Evolutionary conservation across 108 stramenopile species (phyloP), one percentile per base, ranked within the genome.

Genomic region (Stephanodiscus minutulus): DNA sequence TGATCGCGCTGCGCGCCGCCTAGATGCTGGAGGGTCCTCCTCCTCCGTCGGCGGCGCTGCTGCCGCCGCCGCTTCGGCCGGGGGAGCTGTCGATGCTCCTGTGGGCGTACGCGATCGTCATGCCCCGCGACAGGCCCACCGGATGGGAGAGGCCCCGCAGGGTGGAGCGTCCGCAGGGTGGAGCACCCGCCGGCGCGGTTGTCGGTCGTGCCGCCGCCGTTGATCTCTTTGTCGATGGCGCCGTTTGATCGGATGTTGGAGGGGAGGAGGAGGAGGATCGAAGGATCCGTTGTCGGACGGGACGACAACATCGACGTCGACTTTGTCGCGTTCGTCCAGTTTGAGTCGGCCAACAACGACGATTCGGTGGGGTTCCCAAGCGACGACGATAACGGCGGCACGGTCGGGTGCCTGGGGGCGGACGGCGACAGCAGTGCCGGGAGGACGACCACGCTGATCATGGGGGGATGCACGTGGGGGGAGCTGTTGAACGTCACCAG

Each of bases 401-500:
- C 8, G 27, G 11, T 31, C 7, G 33, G 36, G 39, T 41, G 7
- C 25, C 55, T 29, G 33, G 57, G 13, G 39, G 46, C 47, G 60
- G 33, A 37, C 73, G 65, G 8, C 66, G 72, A 57, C 33, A 44
- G 41, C 41, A 72, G n/a, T n/a, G n/a, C 65, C 27, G 74, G 62
- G 20, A 63, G 37, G 15, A 66, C 27, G 12, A 65, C 58, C 50
- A 64, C 68, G 5, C 31, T 79, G 33, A 47, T 90, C n/a, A n/a
- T n/a, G 41, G 28, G 68, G 66, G 57, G 56, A 18, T 89, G 88
- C 73, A 71, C 85, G 0, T 91, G 90, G 90, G 87, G 76, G 48
- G 90, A 93, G 57, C 58, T 93, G n/a, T 87, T 90, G 2, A 93
- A 81, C 52, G 64, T 90, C 31, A 90, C 85, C 12, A 91, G 92